Conservation (phyloP, 1,284 basidiomycete genomes). For the Vanrija humicola region DNA sequence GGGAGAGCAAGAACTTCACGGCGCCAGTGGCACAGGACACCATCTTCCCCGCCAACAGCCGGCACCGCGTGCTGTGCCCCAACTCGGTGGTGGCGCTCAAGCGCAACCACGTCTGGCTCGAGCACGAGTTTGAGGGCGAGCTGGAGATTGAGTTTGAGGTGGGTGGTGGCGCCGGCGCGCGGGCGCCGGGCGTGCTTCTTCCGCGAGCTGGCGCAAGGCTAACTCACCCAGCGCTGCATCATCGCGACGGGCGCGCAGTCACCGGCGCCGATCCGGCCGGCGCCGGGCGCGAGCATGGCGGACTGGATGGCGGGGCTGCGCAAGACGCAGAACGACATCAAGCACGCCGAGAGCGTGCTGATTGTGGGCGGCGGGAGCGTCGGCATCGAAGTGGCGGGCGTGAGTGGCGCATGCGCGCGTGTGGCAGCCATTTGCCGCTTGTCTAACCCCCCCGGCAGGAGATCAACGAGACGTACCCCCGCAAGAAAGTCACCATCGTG, state of each 20-base stretch:
- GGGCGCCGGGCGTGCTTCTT: too few species aligned
- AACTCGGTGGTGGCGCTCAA: conserved; percentile 45
- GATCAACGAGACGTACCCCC: conserved; percentile 30
- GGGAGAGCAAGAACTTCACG: conserved; percentile 43
- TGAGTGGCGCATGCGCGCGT: conserved; percentile 22
- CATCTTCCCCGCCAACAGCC: conserved; percentile 34
- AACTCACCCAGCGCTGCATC: conserved; percentile 27
- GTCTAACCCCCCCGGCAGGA: conserved; percentile 19
- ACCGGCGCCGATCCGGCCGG: conserved; percentile 41
- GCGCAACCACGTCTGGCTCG: conserved; percentile 36
- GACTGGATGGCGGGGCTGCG: conserved; percentile 24
- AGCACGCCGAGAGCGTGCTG: conserved; percentile 37
- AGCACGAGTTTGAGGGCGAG: conserved; percentile 43
- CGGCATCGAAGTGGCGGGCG: conserved; percentile 52
- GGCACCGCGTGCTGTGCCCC: conserved; percentile 36
- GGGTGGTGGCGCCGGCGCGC: too few species aligned
- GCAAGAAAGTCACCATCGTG: conserved; percentile 22
- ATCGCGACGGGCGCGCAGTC: conserved; percentile 45
- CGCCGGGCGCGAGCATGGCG: conserved; percentile 18
- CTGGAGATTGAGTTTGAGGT: conserved; percentile 47
- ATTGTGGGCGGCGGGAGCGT: conserved; percentile 51
- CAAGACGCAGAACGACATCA: conserved; percentile 15
- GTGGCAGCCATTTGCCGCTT: background rate
- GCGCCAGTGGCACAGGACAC: conserved; percentile 34
- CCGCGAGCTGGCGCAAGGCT: too few species aligned